Evolutionary conservation across 306 rosid genomes (phyloP).

Genomic region (Quercus cerris): DNA sequence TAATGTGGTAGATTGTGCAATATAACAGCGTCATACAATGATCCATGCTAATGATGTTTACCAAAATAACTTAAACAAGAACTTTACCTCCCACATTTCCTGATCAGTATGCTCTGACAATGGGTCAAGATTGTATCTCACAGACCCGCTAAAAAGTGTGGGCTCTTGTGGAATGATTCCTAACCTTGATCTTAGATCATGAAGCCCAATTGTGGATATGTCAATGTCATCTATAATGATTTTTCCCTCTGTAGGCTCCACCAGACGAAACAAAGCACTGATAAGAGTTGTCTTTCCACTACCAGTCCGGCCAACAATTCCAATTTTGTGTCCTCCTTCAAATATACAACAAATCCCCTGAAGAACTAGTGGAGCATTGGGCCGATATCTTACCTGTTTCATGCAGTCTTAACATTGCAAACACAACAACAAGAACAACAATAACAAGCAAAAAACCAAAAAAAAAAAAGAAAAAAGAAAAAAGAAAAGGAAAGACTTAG

Average conservation of each 20-base stretch:
- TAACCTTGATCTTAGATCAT: constrained; percentile 26
- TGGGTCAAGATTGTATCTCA: constrained; percentile 35
- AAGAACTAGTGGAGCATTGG: constrained; percentile 24
- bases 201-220: constrained; percentile 27
- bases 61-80: background rate
- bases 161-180: constrained; percentile 41
- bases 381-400: constrained; percentile 29
- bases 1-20: background rate
- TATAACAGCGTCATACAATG: background rate
- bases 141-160: constrained; percentile 30
- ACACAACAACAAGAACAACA: background rate
- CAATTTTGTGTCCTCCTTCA: constrained; percentile 34
- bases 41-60: background rate
- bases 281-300: constrained; percentile 41
- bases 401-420: background rate
- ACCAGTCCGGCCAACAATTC: constrained; percentile 40
- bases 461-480: no score
- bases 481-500: no score
- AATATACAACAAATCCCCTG: constrained; percentile 23
- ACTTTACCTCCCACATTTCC: constrained; percentile 30
- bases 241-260: constrained; percentile 31
- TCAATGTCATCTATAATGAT: constrained; percentile 25
- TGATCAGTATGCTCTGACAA: constrained; percentile 23
- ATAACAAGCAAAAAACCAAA: no score
- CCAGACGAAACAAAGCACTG: constrained; percentile 29